phyloP scores from a whole-genome alignment of 208 protist species.

The Acanthamoeba castellanii region DNA sequence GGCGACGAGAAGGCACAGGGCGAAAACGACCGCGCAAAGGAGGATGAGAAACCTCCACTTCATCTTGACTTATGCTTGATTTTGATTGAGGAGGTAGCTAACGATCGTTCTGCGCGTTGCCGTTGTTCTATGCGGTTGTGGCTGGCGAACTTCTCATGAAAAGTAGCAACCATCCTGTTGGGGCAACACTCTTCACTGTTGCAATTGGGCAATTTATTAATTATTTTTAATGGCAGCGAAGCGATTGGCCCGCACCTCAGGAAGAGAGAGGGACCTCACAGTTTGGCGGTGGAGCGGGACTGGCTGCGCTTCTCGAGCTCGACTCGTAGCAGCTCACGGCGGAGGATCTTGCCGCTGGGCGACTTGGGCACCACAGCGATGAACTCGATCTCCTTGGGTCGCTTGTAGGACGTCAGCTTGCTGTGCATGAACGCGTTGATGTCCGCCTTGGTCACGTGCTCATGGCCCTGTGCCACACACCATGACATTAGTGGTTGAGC shows the following conservation, averaged over 20 bases:
- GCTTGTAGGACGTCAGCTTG: slow-evolving; percentile 89
- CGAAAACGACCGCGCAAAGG: not conserved
- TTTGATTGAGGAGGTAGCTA: no score
- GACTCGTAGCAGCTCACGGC: slow-evolving; percentile 78
- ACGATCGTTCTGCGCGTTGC: no score
- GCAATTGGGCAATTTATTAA: no score
- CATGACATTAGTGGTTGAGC: not conserved
- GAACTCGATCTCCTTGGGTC: slow-evolving; percentile 89
- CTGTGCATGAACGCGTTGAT: slow-evolving; percentile 85
- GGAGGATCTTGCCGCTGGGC: slow-evolving; percentile 91
- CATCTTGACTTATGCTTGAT: not conserved
- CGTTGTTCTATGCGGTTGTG: no score
- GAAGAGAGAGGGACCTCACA: not conserved
- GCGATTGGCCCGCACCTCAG: no score
- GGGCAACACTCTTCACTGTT: no score
- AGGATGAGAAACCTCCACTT: not conserved
- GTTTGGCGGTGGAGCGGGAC: not conserved
- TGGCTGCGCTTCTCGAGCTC: slow-evolving; percentile 27
- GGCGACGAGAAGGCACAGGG: not conserved
- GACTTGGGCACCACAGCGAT: slow-evolving; percentile 89
- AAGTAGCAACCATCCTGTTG: no score
- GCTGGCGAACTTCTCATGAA: no score
- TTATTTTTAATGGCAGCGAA: no score
- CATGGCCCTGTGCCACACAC: not conserved
- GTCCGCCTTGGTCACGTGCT: slow-evolving; percentile 79